Percentiles rank a stretch among this genome's conserved stretches.
phyloP scores from a whole-genome alignment of 2,329 filamentous ascomycete genomes.

The Fusarium haematococcum region DNA sequence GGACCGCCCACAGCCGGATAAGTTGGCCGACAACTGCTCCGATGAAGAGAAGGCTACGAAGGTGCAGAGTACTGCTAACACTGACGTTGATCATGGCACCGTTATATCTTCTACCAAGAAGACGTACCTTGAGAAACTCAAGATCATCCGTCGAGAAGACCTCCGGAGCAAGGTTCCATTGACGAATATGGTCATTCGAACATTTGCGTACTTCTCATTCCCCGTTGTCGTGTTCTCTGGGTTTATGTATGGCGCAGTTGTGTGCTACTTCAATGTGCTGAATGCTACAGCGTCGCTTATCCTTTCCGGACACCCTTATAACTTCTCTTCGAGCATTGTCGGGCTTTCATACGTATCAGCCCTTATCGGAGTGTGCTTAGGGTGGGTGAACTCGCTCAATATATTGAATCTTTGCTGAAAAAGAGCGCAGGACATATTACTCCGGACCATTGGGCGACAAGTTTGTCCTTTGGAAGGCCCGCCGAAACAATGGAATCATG shows the following conservation, averaged over 20 bases:
- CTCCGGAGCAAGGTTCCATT: not conserved
- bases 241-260: constrained; percentile 11
- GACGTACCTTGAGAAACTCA: constrained; percentile 9
- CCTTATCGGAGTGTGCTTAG: not conserved
- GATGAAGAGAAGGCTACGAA: not conserved
- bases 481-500: constrained; percentile 53
- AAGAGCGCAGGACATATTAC: not conserved
- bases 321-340: constrained; percentile 7
- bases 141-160: not conserved
- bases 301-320: constrained; percentile 8
- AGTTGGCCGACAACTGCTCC: not conserved
- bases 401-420: not conserved
- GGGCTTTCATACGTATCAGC: not conserved
- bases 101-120: not conserved
- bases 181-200: not conserved
- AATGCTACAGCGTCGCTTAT: constrained; percentile 19
- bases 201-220: constrained; percentile 10
- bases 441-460: constrained; percentile 51
- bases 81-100: not conserved
- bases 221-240: constrained; percentile 14
- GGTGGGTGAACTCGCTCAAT: not conserved
- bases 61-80: not conserved
- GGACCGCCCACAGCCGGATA: not conserved
- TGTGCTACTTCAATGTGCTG: constrained; percentile 16
- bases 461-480: constrained; percentile 48